Evolutionary conservation across 2,329 filamentous ascomycete genomes (phyloP), one percentile per base, ranked within the genome.

Genomic region (Ceratocystis cacaofunesta): DNA sequence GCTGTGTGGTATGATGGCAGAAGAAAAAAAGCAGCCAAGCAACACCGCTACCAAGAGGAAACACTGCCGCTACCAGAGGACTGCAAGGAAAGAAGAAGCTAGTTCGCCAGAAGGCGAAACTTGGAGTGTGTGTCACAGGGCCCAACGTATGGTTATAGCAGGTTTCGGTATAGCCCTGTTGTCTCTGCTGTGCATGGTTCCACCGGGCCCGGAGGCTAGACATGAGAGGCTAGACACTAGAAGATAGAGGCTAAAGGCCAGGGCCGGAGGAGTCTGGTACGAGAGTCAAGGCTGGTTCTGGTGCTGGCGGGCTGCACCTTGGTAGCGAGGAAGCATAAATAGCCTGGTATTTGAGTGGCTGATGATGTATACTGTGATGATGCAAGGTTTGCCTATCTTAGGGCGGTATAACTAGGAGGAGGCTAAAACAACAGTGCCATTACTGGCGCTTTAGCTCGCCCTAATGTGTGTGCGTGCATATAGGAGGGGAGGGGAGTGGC

Each of bases 81-180:
- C 12, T 5, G 22, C 50, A 7, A 57, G 22, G 5, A 57, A 22
- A 57, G 17, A 28, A n/a, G 52, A 57, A 57, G 28, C 25, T 30
- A 28, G 28, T 57, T 57, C 52, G 52, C 22, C 15, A 12, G 52
- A 57, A 57, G 12, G 6, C 28, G 28, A 30, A 28, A 28, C 15
- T 25, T 25, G 30, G 1, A 30, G 19, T 22, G 25, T 57, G 52
- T 57, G 15, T 32, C 52, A 57, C 22, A 30, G 52, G 22, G 12
- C 28, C 12, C 28, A 19, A 57, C 12, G 22, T 28, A 57, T 28
- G 7, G 17, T 22, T 28, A 57, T 57, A 57, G 30, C 17, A 57
- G 22, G 22, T 30, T 57, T 57, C 52, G 52, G 52, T 57, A 57
- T 62, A 62, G 61, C 61, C 61, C 22, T 62, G 61, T 30, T 62